These are phyloP conservation scores for Neurospora sp. DNA, from an alignment of 495 filamentous ascomycete genomes.

Conservation along the genomic window DNA sequence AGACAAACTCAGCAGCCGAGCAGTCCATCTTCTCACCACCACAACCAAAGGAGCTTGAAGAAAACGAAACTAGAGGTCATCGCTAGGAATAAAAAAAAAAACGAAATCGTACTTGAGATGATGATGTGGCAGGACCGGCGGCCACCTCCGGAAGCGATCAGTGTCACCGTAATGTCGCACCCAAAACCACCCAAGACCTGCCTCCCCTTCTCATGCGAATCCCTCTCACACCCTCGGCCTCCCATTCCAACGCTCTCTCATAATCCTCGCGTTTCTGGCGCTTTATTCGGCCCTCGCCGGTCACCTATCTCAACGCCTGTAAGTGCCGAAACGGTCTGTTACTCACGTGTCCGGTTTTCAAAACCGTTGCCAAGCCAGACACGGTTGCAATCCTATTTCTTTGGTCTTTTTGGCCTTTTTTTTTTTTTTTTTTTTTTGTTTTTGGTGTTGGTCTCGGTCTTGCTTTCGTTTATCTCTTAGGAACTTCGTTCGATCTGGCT, in stretches of 20 bases:
- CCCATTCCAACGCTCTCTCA: neutral
- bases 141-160: neutral
- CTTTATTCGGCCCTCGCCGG: neutral
- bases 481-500: neutral
- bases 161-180: neutral
- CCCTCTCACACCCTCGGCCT: neutral
- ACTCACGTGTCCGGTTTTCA: neutral
- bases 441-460: neutral
- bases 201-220: neutral
- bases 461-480: neutral
- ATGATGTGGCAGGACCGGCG: too few relatives aligned
- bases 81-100: neutral
- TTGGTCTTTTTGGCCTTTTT: neutral
- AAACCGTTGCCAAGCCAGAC: neutral
- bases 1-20: neutral
- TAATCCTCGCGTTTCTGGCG: neutral
- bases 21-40: neutral
- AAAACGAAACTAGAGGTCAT: neutral
- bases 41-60: neutral
- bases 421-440: neutral
- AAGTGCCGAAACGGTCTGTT: neutral
- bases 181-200: neutral
- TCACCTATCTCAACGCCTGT: neutral
- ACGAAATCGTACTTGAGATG: neutral
- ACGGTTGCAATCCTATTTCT: neutral